Percentiles rank a stretch among this genome's conserved stretches.
phyloP scores from a whole-genome alignment of 2,329 filamentous ascomycete species.

The Alternaria postmessia region DNA sequence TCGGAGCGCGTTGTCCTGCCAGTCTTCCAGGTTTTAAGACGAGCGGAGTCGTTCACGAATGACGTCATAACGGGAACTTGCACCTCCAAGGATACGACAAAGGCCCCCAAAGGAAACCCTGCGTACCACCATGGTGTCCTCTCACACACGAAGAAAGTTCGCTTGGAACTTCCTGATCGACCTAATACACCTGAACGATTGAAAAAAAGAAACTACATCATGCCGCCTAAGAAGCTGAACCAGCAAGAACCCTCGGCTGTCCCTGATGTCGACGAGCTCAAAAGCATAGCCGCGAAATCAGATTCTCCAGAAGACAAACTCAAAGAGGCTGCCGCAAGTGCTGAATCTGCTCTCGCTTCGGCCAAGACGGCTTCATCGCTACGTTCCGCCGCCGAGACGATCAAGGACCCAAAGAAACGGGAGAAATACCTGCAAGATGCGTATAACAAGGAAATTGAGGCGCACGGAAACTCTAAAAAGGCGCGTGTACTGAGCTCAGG shows the following conservation, averaged over 20 bases:
- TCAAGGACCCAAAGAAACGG: slow-evolving; percentile 45
- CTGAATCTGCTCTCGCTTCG: slow-evolving; percentile 40
- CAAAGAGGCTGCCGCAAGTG: slow-evolving; percentile 39
- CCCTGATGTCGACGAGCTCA: slow-evolving; percentile 25
- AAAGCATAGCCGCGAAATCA: slow-evolving; percentile 30
- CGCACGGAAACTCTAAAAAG: slow-evolving; percentile 46
- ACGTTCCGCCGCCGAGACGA: slow-evolving; percentile 31
- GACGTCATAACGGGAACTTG: slow-evolving; percentile 27
- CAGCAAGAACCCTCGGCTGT: slow-evolving; percentile 11
- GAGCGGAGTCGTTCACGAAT: slow-evolving; percentile 23
- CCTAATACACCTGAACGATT: not conserved
- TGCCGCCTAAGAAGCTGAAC: slow-evolving; percentile 27
- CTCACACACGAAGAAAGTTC: not conserved
- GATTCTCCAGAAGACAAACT: slow-evolving; percentile 36
- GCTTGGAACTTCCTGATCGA: not conserved
- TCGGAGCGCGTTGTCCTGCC: slow-evolving; percentile 12
- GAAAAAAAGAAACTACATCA: not conserved
- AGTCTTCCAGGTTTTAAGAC: slow-evolving; percentile 27
- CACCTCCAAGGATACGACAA: slow-evolving; percentile 1
- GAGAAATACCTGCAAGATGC: slow-evolving; percentile 47
- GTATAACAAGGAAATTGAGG: slow-evolving; percentile 45
- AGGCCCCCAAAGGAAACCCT: not conserved
- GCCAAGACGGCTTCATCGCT: slow-evolving; percentile 42
- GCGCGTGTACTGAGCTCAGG: slow-evolving; percentile 46
- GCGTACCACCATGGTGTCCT: slow-evolving; percentile 2